Base-by-base conservation (phyloP, 768 basidiomycete genomes). In the Boletellus ananas region DNA sequence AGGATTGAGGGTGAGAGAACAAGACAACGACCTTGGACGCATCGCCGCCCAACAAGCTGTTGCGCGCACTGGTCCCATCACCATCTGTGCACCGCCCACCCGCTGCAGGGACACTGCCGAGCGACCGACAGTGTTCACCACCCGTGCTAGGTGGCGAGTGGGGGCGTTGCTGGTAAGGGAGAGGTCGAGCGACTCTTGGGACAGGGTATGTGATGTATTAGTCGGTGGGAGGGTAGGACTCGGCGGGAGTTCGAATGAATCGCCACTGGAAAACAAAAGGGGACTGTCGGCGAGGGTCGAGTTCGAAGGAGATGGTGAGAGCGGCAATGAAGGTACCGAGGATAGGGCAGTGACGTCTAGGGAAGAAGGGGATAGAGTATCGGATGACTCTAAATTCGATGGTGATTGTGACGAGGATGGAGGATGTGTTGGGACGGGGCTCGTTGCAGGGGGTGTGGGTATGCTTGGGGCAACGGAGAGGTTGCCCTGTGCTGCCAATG, bases 71-170 rank as follows among this genome's bases (percentile, higher is more conserved):
- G 42, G 54, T 57, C 58, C 40, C 57, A 50, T 68, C 54, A 65
- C 52, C 61, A 66, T 60, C 58, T 61, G 64, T 59, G 47, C 64
- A 63, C 67, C 50, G 72, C 73, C 84, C 87, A 88, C 90, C 90
- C 90, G 90, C 90, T 93, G 90, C 90, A 84, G 87, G 90, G 90
- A 76, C 84, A 81, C 77, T 77, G 78, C 72, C 62, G 77, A 64
- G 71, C 65, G 58, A 55, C 57, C 68, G 57, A 60, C 77, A 75
- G 78, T 79, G 82, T 79, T 84, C 90, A 80, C 90, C 90, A 93
- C 86, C 90, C 90, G 90, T 93, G 90, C 90, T 86, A 87, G 85
- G 85, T 93, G 90, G 90, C 90, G 83, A 93, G 90, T 87, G 84
- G 87, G 71, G 66, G 84, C 76, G 66, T 68, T 49, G 40, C 55